Evolutionary conservation across 257 asterid species (phyloP).

Genomic region (Nicotiana attenuata): DNA sequence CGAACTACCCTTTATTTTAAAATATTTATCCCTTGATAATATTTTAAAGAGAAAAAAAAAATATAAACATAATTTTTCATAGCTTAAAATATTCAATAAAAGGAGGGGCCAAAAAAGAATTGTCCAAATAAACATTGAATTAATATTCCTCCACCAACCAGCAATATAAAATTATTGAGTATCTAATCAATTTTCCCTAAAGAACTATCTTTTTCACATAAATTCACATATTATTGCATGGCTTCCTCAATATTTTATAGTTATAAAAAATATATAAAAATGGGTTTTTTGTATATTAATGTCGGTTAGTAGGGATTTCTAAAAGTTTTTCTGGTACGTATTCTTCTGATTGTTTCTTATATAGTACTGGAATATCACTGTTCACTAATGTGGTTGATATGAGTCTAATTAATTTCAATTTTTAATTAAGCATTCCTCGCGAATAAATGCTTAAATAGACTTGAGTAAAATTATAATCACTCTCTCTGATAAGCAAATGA

Average conservation of each 20-base stretch:
- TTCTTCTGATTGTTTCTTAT: conserved; percentile 2
- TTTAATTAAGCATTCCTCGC: not conserved
- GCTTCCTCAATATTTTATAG: not conserved
- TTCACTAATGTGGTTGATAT: not conserved
- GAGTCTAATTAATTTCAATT: no score
- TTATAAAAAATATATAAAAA: not conserved
- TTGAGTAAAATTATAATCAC: no score
- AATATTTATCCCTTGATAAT: no score
- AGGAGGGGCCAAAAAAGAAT: not conserved
- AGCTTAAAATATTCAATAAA: not conserved
- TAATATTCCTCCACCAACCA: not conserved
- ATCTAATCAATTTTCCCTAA: not conserved
- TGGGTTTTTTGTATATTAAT: not conserved
- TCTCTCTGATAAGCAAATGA: no score
- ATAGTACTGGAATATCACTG: not conserved
- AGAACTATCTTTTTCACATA: not conserved
- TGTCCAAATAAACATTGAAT: not conserved
- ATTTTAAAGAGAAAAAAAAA: not conserved
- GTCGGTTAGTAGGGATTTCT: conserved; percentile 7
- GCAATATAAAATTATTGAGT: not conserved
- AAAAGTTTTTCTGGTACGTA: not conserved
- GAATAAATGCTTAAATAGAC: no score
- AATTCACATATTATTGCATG: not conserved
- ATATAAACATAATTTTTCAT: not conserved
- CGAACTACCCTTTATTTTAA: no score